A percentile compares a stretch with the other conserved stretches of the same genome.
Conservation (phyloP, 2,329 filamentous ascomycete species). For the Ophiocordyceps polyrhachis-furcata region DNA sequence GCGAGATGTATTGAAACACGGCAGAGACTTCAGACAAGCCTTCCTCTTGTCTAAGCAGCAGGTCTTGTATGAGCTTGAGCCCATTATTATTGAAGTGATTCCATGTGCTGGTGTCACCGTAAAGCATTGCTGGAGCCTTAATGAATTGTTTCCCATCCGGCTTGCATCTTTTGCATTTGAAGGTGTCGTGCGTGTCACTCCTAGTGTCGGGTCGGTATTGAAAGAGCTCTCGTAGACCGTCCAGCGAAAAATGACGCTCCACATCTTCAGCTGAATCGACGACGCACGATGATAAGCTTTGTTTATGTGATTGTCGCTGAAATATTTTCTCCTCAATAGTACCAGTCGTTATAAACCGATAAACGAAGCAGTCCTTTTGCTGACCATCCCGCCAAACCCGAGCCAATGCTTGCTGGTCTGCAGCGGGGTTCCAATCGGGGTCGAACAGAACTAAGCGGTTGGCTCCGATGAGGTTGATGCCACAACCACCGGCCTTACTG, state of each 20-base stretch:
- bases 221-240: constrained; percentile 82
- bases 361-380: constrained; percentile 98
- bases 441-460: constrained; percentile 94
- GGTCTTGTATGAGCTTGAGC: constrained; percentile 70
- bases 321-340: constrained; percentile 99
- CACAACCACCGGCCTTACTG: constrained; percentile 91
- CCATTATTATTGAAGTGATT: constrained; percentile 85
- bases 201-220: constrained; percentile 71
- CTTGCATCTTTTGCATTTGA: constrained; percentile 92
- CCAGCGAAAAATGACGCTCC: constrained; percentile 85
- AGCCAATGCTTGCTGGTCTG: constrained; percentile 89
- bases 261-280: constrained; percentile 95
- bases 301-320: constrained; percentile 94
- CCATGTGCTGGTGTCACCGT: constrained; percentile 98
- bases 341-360: constrained; percentile 95
- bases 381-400: constrained; percentile 98
- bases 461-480: constrained; percentile 85
- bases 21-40: constrained; percentile 68
- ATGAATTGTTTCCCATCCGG: constrained; percentile 72
- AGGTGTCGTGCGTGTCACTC: constrained; percentile 94
- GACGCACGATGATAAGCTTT: constrained; percentile 86
- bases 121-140: constrained; percentile 87
- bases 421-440: constrained; percentile 93
- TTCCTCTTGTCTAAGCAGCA: constrained; percentile 73
- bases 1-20: constrained; percentile 97